Conservation (phyloP, 129 eudicot genomes). For the Flaveria bidentis region DNA sequence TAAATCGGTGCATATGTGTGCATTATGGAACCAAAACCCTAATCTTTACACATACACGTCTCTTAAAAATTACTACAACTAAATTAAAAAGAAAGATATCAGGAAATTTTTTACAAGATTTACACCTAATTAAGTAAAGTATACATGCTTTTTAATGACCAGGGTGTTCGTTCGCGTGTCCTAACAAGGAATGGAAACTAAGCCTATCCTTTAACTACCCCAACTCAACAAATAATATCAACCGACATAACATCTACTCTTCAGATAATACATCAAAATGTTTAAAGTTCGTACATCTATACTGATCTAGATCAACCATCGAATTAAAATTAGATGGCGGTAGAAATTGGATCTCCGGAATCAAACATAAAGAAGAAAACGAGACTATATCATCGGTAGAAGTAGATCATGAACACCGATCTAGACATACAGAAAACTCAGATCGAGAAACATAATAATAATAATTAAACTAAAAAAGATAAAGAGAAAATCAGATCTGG, state of each 20-base stretch:
- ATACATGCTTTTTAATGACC: not conserved
- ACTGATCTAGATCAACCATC: conserved; percentile 14
- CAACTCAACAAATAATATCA: not conserved
- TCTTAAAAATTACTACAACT: no score
- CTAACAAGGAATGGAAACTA: conserved; percentile 5
- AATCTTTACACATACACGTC: no score
- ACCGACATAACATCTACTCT: conserved; percentile 1
- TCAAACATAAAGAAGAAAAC: not conserved
- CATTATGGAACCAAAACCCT: no score
- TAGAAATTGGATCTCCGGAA: conserved; percentile 1
- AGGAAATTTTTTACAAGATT: not conserved
- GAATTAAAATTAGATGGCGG: conserved; percentile 1
- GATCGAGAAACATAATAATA: not conserved
- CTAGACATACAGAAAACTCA: not conserved
- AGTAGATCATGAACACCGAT: not conserved
- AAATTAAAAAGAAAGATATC: no score
- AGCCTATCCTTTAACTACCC: not conserved
- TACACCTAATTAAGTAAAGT: not conserved
- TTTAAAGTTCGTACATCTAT: not conserved
- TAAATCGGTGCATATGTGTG: not conserved
- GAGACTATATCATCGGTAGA: not conserved
- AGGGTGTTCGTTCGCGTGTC: not conserved
- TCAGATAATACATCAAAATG: not conserved
- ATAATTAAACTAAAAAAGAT: not conserved
- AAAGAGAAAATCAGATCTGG: not conserved